Evolutionary conservation across 2,329 filamentous ascomycete genomes (phyloP).

Genomic region (Paramyrothecium sp.): DNA sequence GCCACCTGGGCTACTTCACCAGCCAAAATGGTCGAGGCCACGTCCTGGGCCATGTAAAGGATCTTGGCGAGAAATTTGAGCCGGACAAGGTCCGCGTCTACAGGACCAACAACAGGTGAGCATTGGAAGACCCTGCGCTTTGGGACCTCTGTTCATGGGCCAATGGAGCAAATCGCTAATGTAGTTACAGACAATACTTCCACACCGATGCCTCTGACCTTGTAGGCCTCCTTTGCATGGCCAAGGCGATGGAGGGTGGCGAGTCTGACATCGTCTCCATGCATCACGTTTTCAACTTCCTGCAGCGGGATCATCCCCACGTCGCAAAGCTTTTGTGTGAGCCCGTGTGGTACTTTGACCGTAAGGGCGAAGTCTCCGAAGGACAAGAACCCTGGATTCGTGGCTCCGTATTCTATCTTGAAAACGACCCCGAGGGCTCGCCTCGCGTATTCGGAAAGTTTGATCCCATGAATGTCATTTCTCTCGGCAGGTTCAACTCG

Average conservation of each 20-base stretch:
- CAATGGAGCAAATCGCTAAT: constrained; percentile 47
- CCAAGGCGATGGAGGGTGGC: constrained; percentile 74
- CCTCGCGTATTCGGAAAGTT: constrained; percentile 62
- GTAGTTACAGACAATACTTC: constrained; percentile 20
- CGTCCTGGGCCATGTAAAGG: constrained; percentile 83
- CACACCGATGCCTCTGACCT: constrained; percentile 82
- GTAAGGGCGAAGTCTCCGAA: constrained; percentile 76
- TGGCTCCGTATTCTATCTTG: constrained; percentile 73
- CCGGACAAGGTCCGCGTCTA: constrained; percentile 87
- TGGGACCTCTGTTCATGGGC: too few relatives aligned
- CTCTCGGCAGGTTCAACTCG: constrained; percentile 11
- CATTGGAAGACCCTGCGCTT: too few relatives aligned
- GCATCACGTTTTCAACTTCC: constrained; percentile 77
- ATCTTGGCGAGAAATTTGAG: constrained; percentile 76
- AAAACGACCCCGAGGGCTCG: constrained; percentile 54
- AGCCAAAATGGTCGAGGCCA: constrained; percentile 81
- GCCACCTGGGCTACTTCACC: constrained; percentile 81
- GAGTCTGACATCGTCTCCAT: constrained; percentile 78
- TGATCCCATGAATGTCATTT: constrained; percentile 76
- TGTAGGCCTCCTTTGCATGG: constrained; percentile 79
- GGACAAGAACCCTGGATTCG: constrained; percentile 75
- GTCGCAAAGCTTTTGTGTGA: constrained; percentile 71
- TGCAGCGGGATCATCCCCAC: constrained; percentile 75
- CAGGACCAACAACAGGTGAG: constrained; percentile 49
- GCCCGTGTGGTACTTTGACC: constrained; percentile 89